Evolutionary conservation across 371 early-diverging fungal species (phyloP), one percentile per base, ranked within the genome.

Genomic region (Mucor irregularis): DNA sequence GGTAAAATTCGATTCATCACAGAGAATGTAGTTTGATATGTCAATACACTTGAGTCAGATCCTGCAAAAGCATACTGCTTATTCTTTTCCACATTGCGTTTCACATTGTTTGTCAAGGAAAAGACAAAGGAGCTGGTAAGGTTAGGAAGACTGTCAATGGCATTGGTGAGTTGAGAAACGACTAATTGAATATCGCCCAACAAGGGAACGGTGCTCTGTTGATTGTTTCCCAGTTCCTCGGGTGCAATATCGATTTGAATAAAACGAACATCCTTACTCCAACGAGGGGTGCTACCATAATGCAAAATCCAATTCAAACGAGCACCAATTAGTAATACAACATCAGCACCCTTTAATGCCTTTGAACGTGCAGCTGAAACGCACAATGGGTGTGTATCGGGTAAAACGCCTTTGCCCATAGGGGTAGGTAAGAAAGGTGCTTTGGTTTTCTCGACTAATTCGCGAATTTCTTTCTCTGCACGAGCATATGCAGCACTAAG

Each of bases 301-400:
- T 90, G 90, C 24, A 92, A 67, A 22, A 92, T 89, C 92, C 92
- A 92, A 62, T 92, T 92, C 19, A 91, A 56, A 29, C 82, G 72
- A 4, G 91, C 92, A 31, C 92, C 92, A 29, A 90, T 61, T 4
- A 92, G 56, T 11, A 92, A 46, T 1, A 92, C 76, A 6, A 91
- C 88, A 61, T 90, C 90, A 1, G 91, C 89, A 26, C 77, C 68
- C 24, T 71, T 67, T 30, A 92, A 69, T 16, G 90, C 92, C 25
- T 73, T 63, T 11, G 85, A 83, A 33, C 92, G 71, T 5, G 91
- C 91, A n/a, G 90, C 86, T 5, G 89, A 66, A 1, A 81, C 87
- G 53, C 88, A 86, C 19, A 80, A 62, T 28, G 78, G 76, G 54
- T 91, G 86, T 2, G 42, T 44, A 51, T 91, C 91, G 1, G 86